These are phyloP conservation scores for Brachypodium distachyon DNA, from an alignment of 202 grass and related monocot species.

Conservation along the genomic window DNA sequence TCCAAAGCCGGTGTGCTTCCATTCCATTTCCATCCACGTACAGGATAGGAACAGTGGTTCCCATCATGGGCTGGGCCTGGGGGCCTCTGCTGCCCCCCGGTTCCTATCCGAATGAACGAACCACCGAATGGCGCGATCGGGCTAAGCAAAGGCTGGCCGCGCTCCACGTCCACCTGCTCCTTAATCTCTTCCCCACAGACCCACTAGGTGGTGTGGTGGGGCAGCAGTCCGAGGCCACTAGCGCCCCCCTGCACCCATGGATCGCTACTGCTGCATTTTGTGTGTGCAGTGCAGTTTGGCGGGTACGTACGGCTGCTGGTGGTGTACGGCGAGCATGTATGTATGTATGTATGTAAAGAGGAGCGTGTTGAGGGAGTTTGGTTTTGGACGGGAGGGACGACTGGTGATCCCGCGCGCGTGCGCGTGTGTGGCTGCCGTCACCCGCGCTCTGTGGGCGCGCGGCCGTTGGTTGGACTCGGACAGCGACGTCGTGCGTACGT, in stretches of 20 bases:
- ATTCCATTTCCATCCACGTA: no score
- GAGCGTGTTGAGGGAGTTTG: no score
- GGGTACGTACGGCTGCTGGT: background rate
- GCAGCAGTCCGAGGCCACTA: background rate
- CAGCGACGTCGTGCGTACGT: background rate
- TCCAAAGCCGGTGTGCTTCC: background rate
- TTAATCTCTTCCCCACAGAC: no score
- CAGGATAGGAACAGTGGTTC: background rate
- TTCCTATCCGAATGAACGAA: constrained; percentile 37
- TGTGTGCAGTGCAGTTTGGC: background rate
- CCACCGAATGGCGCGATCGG: background rate
- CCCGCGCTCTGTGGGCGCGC: background rate
- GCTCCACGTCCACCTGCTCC: constrained; percentile 26
- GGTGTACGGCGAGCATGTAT: background rate
- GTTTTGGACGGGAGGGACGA: background rate
- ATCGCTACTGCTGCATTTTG: no score
- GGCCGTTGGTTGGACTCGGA: background rate
- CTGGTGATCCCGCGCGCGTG: background rate
- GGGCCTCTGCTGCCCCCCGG: background rate
- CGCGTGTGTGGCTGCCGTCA: background rate
- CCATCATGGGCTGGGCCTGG: background rate
- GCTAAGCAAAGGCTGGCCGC: background rate
- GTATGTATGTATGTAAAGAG: no score
- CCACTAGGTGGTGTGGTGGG: background rate
- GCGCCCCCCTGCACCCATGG: no score